Evolutionary conservation across 208 protist genomes (phyloP), one percentile per base, ranked within the genome.

Genomic region (Leishmania martiniquensis): DNA sequence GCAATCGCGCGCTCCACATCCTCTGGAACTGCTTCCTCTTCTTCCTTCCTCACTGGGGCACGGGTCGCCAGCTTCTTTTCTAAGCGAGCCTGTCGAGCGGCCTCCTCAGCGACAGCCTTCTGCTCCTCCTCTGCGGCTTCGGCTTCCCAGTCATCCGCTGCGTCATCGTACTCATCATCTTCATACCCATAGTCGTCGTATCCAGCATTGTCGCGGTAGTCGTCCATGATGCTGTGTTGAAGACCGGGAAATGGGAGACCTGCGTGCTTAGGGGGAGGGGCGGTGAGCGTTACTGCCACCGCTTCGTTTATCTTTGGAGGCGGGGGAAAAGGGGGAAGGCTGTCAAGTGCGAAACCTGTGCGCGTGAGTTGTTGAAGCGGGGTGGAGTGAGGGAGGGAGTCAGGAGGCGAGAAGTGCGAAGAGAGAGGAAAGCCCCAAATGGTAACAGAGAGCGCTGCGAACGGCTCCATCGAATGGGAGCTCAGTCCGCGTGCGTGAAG

Each of bases 61-160:
- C 90, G 88, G 3, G 89, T 91, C 55, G 79, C 85, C 15, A 94
- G 76, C 77, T 92, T 93, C 79, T 93, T 93, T 79, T 92, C 86
- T 0, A 78, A 60, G 39, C 84, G 87, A 70, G 85, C 78, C 52
- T 89, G 81, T 42, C 88, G 77, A 9, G 86, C 82, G 29, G 85
- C 72, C 66, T 88, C 85, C 81, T 94, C 86, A 51, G 80, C 84
- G 52, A 86, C 75, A 37, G 89, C 86, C 62, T 84, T 77, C 77
- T 89, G 80, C 82, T 96, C 93, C 60, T 90, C 81, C 70, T 87
- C 83, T 6, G 76, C 87, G 10, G 85, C 87, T 81, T 97, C 92
- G 22, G 81, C 82, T 80, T 97, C 91, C 92, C 92, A 97, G 69
- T 97, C 92, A 77, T 97, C 92, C 60, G 86, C 89, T 60, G 86